Percentiles rank a stretch among this genome's conserved stretches.
Evolutionary conservation across 495 filamentous ascomycete species (phyloP).

Genomic region (Aspergillus conjunctus): DNA sequence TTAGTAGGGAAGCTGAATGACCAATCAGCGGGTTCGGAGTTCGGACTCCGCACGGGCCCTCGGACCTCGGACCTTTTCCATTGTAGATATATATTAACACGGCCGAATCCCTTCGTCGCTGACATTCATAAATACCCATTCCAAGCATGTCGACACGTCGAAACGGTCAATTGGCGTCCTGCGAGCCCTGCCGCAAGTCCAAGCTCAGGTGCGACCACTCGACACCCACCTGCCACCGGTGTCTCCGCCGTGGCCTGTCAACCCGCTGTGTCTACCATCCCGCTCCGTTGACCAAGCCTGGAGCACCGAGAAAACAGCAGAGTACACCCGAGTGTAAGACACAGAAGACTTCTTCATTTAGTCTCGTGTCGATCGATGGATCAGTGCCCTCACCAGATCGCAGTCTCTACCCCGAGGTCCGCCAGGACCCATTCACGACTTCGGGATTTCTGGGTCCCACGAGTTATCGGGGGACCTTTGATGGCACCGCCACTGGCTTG

Average conservation of each 20-base stretch:
- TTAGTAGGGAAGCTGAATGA: no score
- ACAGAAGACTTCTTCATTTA: not conserved
- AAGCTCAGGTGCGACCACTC: slow-evolving; percentile 52
- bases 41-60: no score
- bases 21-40: no score
- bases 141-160: slow-evolving; percentile 28
- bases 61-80: no score
- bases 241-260: not conserved
- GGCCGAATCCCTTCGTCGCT: no score
- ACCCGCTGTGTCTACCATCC: slow-evolving; percentile 32
- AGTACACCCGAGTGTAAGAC: not conserved
- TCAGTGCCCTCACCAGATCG: not conserved
- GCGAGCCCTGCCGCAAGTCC: slow-evolving; percentile 51
- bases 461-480: not conserved
- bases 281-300: slow-evolving; percentile 35
- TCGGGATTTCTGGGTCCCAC: not conserved
- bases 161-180: slow-evolving; percentile 49
- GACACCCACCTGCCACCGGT: slow-evolving; percentile 23
- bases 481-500: not conserved
- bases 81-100: no score
- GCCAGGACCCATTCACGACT: not conserved
- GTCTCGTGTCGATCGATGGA: not conserved
- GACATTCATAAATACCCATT: no score
- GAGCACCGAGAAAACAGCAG: not conserved
- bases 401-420: not conserved